Evolutionary conservation across 208 protist genomes (phyloP).

Genomic region (Trypanosomatidae sp.): DNA sequence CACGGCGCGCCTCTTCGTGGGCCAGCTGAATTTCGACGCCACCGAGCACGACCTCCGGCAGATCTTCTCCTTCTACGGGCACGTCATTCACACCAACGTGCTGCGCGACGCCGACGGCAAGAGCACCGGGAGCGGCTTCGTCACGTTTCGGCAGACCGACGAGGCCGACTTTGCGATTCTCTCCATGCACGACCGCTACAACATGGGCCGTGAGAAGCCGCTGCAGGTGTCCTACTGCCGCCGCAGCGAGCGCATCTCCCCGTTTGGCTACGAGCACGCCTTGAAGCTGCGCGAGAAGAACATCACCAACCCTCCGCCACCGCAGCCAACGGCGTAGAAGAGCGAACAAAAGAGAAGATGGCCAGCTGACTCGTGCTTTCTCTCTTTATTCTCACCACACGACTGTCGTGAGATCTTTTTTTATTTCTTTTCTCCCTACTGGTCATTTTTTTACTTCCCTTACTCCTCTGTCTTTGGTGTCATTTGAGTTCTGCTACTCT

Average conservation of each 20-base stretch:
- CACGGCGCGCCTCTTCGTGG: constrained; percentile 66
- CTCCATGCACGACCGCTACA: constrained; percentile 63
- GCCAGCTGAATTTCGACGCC: constrained; percentile 73
- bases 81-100: constrained; percentile 73
- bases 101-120: constrained; percentile 53
- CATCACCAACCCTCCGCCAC: constrained; percentile 58
- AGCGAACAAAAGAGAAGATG: not conserved
- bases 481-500: not conserved
- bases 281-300: constrained; percentile 58
- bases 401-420: constrained; percentile 3
- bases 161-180: constrained; percentile 77
- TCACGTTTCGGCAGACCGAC: constrained; percentile 58
- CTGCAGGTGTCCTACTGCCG: constrained; percentile 80
- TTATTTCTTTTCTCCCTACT: constrained; percentile 11
- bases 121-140: constrained; percentile 64
- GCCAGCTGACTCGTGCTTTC: not conserved
- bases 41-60: constrained; percentile 60
- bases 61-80: constrained; percentile 75
- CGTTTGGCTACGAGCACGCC: constrained; percentile 66
- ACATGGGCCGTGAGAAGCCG: constrained; percentile 76
- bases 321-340: constrained; percentile 16
- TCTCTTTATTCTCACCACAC: not conserved
- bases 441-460: constrained; percentile 12
- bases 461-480: not conserved
- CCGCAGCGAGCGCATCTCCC: constrained; percentile 53